A percentile compares a stretch with the other conserved stretches of the same genome.
Evolutionary conservation across 441 rosid species (phyloP).

Genomic region (Pelargonium fulgidum): DNA sequence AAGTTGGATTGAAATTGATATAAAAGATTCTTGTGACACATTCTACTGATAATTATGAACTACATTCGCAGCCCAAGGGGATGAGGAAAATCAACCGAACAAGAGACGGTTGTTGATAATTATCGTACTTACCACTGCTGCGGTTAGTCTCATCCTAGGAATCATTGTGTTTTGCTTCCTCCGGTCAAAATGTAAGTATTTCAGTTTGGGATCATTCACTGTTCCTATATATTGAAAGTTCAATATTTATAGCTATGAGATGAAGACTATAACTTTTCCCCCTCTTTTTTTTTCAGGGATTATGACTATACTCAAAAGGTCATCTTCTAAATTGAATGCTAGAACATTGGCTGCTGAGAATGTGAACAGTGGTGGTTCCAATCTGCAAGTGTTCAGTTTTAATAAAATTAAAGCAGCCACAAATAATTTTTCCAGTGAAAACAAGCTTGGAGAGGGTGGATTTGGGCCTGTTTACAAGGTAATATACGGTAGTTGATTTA

Average conservation of each 20-base stretch:
- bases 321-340: background rate
- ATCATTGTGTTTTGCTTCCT: conserved; percentile 13
- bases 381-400: conserved; percentile 30
- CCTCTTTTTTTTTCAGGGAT: conserved; percentile 18
- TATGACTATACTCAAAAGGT: background rate
- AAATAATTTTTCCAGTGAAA: conserved; percentile 26
- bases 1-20: background rate
- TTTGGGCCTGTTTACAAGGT: conserved; percentile 40
- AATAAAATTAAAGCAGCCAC: conserved; percentile 23
- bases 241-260: background rate
- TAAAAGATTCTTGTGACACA: background rate
- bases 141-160: conserved; percentile 11
- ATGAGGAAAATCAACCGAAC: conserved; percentile 11
- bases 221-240: background rate
- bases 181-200: conserved; percentile 17
- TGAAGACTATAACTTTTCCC: background rate
- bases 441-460: conserved; percentile 35
- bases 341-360: conserved; percentile 11
- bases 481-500: background rate
- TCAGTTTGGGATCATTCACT: background rate
- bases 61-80: conserved; percentile 33
- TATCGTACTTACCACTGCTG: conserved; percentile 22
- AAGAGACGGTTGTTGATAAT: conserved; percentile 17
- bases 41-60: conserved; percentile 4
- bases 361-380: conserved; percentile 22